Evolutionary conservation across 768 basidiomycete genomes (phyloP).

Genomic region (Porpolomopsis calyptriformis): DNA sequence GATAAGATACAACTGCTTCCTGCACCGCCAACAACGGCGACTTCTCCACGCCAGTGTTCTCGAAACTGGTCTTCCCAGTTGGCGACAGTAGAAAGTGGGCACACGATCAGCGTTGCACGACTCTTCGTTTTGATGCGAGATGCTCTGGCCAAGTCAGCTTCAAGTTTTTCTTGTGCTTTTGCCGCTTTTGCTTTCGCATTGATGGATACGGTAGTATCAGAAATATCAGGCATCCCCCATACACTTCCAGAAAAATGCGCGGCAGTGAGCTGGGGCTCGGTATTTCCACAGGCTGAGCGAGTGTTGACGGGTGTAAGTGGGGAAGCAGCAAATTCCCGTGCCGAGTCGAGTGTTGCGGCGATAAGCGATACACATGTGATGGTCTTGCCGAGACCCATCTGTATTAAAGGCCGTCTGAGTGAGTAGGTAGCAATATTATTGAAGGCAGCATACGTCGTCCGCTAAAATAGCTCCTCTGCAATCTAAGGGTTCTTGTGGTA

Average conservation of each 20-base stretch:
- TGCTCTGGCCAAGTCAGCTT: slow-evolving; percentile 57
- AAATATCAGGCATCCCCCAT: slow-evolving; percentile 69
- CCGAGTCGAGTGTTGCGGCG: slow-evolving; percentile 68
- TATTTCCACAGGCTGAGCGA: slow-evolving; percentile 20
- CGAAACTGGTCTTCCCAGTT: slow-evolving; percentile 99
- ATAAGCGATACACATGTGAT: slow-evolving; percentile 92
- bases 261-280: slow-evolving; percentile 23
- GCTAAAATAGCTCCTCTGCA: slow-evolving; percentile 87
- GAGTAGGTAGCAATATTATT: neutral
- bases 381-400: slow-evolving; percentile 99
- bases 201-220: slow-evolving; percentile 21
- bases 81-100: slow-evolving; percentile 90
- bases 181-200: slow-evolving; percentile 61
- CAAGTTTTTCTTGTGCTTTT: slow-evolving; percentile 57
- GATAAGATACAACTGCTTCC: slow-evolving; percentile 33
- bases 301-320: slow-evolving; percentile 38
- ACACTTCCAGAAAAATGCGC: slow-evolving; percentile 70
- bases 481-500: slow-evolving; percentile 54
- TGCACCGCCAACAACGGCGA: slow-evolving; percentile 71
- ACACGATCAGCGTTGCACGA: slow-evolving; percentile 90
- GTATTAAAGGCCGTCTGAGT: slow-evolving; percentile 10
- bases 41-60: slow-evolving; percentile 91
- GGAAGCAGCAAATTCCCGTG: slow-evolving; percentile 51
- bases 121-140: slow-evolving; percentile 74
- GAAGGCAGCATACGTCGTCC: slow-evolving; percentile 68